A percentile compares a stretch with the other conserved stretches of the same genome.
Evolutionary conservation across 2,329 filamentous ascomycete species (phyloP).

Genomic region (Fusarium sp.): DNA sequence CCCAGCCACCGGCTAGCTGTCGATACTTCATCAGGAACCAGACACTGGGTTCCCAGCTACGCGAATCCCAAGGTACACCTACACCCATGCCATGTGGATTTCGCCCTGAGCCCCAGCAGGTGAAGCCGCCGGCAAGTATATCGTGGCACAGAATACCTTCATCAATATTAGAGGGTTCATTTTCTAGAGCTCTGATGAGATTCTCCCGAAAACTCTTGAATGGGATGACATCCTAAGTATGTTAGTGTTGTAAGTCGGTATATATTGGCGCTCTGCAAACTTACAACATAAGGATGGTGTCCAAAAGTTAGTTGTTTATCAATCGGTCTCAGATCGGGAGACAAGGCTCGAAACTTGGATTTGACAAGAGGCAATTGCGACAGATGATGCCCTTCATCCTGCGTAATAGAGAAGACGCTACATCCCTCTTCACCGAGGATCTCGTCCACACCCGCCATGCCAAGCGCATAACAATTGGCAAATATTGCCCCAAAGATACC

Average conservation of each 20-base stretch:
- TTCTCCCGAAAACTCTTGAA: slow-evolving; percentile 50
- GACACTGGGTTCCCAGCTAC: slow-evolving; percentile 58
- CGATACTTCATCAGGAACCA: slow-evolving; percentile 60
- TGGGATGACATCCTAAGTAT: slow-evolving; percentile 50
- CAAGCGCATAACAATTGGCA: slow-evolving; percentile 53
- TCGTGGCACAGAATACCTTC: slow-evolving; percentile 54
- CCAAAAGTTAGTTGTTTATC: slow-evolving; percentile 50
- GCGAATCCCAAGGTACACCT: slow-evolving; percentile 57
- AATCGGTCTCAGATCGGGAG: slow-evolving; percentile 48
- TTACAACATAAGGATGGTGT: slow-evolving; percentile 52
- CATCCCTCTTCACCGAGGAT: slow-evolving; percentile 46
- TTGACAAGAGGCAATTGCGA: slow-evolving; percentile 42
- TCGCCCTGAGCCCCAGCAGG: slow-evolving; percentile 53
- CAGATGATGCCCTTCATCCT: slow-evolving; percentile 40
- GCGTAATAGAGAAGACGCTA: slow-evolving; percentile 50
- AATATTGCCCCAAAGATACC: slow-evolving; percentile 52
- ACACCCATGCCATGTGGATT: slow-evolving; percentile 48
- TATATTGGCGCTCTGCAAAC: background rate
- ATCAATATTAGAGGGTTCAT: slow-evolving; percentile 48
- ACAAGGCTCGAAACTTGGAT: slow-evolving; percentile 40
- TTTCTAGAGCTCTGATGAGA: slow-evolving; percentile 42
- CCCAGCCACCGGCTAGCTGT: slow-evolving; percentile 50
- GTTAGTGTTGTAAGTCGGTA: slow-evolving; percentile 12
- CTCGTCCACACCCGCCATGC: slow-evolving; percentile 43
- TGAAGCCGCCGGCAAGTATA: slow-evolving; percentile 50